Evolutionary conservation across 2,329 filamentous ascomycete genomes (phyloP), one percentile per base, ranked within the genome.

Genomic region (Elsinoe perseae): DNA sequence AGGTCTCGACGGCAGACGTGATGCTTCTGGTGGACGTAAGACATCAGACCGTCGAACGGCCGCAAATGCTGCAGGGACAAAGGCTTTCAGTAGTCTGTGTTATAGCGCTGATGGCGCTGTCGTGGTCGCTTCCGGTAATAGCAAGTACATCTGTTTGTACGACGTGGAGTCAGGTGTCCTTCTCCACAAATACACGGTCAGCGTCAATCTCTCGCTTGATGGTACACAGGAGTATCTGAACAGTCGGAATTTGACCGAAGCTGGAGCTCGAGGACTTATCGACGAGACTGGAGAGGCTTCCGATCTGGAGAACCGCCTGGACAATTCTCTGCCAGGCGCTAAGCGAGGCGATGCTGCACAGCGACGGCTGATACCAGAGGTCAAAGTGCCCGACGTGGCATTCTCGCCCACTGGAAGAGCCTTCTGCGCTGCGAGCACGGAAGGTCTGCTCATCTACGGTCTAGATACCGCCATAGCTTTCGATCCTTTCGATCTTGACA

Each of bases 91-190:
- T 65, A 87, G 86, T 5, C 87, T 98, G 62, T 83, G 82, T 55
- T 98, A 97, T 73, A 95, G 90, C 68, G 86, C 89, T 1, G 93
- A 98, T 67, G 93, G 93, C 10, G 87, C 83, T 60, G 96, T 93
- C 64, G 77, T 98, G 9, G 77, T 98, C 38, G 93, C 92, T 0
- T 91, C 83, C 48, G 93, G 93, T 28, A 95, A 93, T 77, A 96
- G 90, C 83, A 98, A 98, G 74, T 96, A 95, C 70, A 96, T 98
- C 54, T 97, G 93, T 68, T 72, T 98, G 57, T 98, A 98, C 73
- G 92, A 95, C n/a, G 89, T 95, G 28, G 84, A 84, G 57, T 95
- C 92, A 0, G 90, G 93, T 69, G 89, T 93, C 0, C 75, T 98
- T 9, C 77, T 97, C 56, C 95, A 95, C 70, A 96, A 96, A 68